Conservation (phyloP, 192 early-diverging fungal species). For the Chytriomyces confervae region DNA sequence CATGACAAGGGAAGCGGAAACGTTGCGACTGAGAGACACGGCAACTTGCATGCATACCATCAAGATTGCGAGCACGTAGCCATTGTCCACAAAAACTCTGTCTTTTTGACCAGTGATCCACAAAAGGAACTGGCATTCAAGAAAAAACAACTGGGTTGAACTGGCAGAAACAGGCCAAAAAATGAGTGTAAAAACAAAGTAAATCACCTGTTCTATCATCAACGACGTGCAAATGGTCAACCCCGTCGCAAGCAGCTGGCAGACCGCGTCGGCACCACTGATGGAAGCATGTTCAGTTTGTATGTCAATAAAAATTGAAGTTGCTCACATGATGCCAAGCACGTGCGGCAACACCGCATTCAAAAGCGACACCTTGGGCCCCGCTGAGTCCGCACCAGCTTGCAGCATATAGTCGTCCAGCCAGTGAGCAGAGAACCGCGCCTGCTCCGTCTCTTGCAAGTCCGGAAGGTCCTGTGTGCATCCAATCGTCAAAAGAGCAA, state of each 20-base stretch:
- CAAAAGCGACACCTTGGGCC: background rate
- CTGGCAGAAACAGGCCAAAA: background rate
- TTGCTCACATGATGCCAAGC: background rate
- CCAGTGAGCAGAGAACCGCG: background rate
- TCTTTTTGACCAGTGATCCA: background rate
- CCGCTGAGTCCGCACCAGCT: background rate
- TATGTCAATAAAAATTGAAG: background rate
- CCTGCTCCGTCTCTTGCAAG: background rate
- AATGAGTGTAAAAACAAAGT: no score
- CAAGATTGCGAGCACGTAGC: background rate
- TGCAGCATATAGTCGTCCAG: conserved; percentile 9
- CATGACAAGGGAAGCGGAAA: background rate
- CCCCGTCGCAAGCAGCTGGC: background rate
- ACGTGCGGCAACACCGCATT: background rate
- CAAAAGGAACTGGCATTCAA: conserved; percentile 1
- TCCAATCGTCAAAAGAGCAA: background rate
- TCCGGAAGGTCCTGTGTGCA: conserved; percentile 9
- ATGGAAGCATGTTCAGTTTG: background rate
- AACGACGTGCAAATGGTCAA: background rate
- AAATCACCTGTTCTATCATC: background rate
- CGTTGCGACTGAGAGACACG: background rate
- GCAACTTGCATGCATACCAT: conserved; percentile 50
- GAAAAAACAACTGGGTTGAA: background rate
- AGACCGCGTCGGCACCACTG: background rate
- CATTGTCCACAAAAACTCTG: conserved; percentile 16